Base-by-base conservation (phyloP, 2,329 filamentous ascomycete genomes). In the Monilinia fructicola region DNA sequence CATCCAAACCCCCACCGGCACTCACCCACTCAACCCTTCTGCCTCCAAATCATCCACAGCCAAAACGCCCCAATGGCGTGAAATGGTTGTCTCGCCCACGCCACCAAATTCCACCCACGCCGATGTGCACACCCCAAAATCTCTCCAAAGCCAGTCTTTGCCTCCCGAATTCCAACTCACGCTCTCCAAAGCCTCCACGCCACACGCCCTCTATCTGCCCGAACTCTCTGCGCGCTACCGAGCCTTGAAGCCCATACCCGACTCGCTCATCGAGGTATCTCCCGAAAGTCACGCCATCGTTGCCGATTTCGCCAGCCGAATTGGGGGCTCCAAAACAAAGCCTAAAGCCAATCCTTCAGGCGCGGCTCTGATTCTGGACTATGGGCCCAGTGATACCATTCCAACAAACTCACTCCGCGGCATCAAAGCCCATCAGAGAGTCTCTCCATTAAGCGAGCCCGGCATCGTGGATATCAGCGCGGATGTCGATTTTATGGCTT, bases 321-420 rank as follows among this genome's bases (percentile, higher is more conserved):
- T 99, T 74, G 94, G 94, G 63, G 92, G 92, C 62, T 82, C 85
- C 0, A 67, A 78, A 0, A 72, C 81, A 50, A 71, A 82, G 7
- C 80, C 82, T 0, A 93, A 92, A 75, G 72, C 81, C 0, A 76
- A 76, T 0, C 87, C 93, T 0, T 89, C 88, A 0, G 95, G 95
- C 60, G 95, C 93, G 11, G 95, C 94, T 0, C 83, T 99, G n/a
- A 92, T 99, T 72, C 87, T 99, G 55, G 95, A 99, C 80, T 99
- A 99, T 79, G 95, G 95, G 23, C 90, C 94, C 5, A 78, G 87
- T 3, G 83, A 87, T 73, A 90, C 85, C 0, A 88, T 99, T 59
- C 95, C 95, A 3, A 82, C 90, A 68, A 96, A 97, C 82, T 96
- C 93, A 0, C 84, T 99, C 28, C 90, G 95, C 42, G 95, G 95